Evolutionary conservation across 257 asterid genomes (phyloP), one percentile per base, ranked within the genome.

Genomic region (Salvia miltiorrhiza): DNA sequence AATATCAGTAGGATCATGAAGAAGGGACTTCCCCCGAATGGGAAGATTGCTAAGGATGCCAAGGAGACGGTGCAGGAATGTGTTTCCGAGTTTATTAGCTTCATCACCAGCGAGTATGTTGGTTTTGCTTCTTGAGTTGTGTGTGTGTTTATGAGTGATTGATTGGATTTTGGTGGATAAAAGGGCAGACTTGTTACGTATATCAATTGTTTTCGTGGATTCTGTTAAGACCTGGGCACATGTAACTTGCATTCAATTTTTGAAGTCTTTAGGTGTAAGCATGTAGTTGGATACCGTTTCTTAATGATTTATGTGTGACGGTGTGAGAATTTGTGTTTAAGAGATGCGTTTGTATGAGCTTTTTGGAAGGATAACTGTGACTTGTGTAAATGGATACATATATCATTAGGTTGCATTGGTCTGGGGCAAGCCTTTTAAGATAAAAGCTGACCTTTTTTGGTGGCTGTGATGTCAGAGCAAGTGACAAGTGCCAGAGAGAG

Each of bases 401-500:
- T 10, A 53, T 23, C 32, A 52, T 2, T 52, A 52, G n/a, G 12
- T 7, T 49, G 65, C 39, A 59, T 17, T 35, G 16, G 35, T 59
- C 14, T 61, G 65, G 32, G 49, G 28, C 1, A 32, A 61, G 35
- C 3, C 44, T 19, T 16, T 37, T 10, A 41, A 37, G 33, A 8
- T 13, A 8, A 21, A 24, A 70, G 32, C 67, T 73, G 44, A 24
- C 21, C 10, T 4, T 55, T 40, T 63, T 35, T 30, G 63, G 39
- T 72, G 75, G 33, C 76, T 82, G 77, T 45, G 72, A 64, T 80
- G 57, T 70, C 45, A 91, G 97, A 89, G 96, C 97, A 54, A 91
- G 96, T 66, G 96, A 91, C 72, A 91, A 91, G 85, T 91, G 97
- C 77, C 96, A 88, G 85, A 87, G 89, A 74, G 97, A 91, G 81